phyloP scores from a whole-genome alignment of 1,139 yeast species.

The Taphrina pruni region DNA sequence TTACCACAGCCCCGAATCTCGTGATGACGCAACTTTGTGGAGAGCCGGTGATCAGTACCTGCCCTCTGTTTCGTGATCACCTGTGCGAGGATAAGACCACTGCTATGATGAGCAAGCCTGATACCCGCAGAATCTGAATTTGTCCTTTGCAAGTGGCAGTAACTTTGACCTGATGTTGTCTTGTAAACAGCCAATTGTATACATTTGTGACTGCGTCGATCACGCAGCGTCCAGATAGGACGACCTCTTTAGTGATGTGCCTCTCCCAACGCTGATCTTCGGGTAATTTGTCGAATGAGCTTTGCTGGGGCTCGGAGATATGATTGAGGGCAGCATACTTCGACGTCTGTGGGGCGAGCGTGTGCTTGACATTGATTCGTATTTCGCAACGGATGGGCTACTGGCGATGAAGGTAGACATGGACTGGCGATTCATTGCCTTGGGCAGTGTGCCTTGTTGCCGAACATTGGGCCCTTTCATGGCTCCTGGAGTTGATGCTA shows the following conservation, averaged over 20 bases:
- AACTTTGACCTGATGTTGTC: not conserved
- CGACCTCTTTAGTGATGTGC: not conserved
- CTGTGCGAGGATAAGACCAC: not conserved
- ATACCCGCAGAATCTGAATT: no score
- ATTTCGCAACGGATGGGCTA: constrained; percentile 2
- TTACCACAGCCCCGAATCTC: not conserved
- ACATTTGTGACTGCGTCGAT: not conserved
- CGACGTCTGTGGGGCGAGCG: constrained; percentile 7
- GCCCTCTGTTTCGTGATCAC: not conserved
- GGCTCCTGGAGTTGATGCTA: not conserved
- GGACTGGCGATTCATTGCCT: constrained; percentile 1
- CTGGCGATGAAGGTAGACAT: constrained; percentile 5
- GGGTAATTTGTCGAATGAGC: not conserved
- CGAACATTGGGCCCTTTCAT: not conserved
- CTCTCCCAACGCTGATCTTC: not conserved
- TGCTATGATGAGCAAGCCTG: no score
- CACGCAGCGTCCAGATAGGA: not conserved
- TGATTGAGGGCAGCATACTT: constrained; percentile 14
- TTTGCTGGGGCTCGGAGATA: constrained; percentile 1
- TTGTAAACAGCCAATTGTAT: not conserved
- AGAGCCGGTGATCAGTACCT: constrained; percentile 3
- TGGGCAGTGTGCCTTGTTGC: not conserved
- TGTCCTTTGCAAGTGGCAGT: not conserved
- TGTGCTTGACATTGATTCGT: constrained; percentile 6
- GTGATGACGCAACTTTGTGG: constrained; percentile 17